phyloP scores from a whole-genome alignment of 78 protist species.

The Diacronema lutheri region DNA sequence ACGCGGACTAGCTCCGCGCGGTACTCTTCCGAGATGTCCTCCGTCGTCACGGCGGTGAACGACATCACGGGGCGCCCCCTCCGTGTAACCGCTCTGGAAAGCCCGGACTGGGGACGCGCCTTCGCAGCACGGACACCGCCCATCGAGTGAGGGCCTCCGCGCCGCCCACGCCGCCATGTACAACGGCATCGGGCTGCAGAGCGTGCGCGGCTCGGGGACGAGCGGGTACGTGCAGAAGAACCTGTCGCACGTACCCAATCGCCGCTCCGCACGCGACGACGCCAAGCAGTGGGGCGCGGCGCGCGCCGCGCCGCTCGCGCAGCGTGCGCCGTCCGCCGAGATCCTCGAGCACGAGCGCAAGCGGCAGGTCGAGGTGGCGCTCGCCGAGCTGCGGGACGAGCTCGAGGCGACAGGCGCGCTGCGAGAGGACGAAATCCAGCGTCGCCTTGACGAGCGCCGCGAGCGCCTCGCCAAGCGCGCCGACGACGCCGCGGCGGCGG shows the following conservation, averaged over 20 bases:
- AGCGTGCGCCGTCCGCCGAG: constrained; percentile 37
- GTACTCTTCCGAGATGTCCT: too few species aligned
- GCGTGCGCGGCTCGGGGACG: constrained; percentile 89
- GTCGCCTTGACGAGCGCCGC: neutral
- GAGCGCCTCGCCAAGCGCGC: neutral
- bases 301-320: neutral
- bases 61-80: too few species aligned
- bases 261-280: neutral
- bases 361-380: constrained; percentile 57
- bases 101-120: too few species aligned
- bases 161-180: constrained; percentile 58
- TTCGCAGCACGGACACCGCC: too few species aligned
- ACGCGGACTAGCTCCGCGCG: too few species aligned
- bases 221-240: constrained; percentile 87
- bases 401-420: constrained; percentile 8
- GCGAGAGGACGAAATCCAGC: neutral
- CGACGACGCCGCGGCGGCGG: too few species aligned
- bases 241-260: neutral
- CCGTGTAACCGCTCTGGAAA: too few species aligned
- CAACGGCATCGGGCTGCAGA: constrained; percentile 87
- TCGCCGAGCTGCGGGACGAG: constrained; percentile 39
- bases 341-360: constrained; percentile 64
- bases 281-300: neutral
- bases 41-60: too few species aligned
- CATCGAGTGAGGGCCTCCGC: too few species aligned